Base-by-base conservation (phyloP, 208 protist species). In the Trypanosoma brucei region DNA sequence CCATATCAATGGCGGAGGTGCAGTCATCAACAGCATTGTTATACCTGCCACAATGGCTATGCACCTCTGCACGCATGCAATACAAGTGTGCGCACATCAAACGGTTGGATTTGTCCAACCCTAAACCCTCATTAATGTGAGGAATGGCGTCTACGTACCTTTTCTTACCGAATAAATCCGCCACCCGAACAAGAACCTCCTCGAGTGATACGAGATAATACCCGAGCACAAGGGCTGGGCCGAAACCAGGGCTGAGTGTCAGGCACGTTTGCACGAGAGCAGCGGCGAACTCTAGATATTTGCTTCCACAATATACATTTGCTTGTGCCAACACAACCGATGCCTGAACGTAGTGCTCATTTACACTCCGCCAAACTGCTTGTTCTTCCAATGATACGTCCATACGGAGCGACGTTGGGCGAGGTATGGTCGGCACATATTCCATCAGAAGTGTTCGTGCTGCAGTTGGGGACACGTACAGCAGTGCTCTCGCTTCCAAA, bases 281-380 rank as follows among this genome's bases (percentile, higher is more conserved):
- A 3, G 84, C 87, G 14, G 90, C 79, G 42, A 93, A 75, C 59
- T 87, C 86, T 34, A 91, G 59, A 76, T 87, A 92, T 2, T 72
- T 51, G 22, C 58, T 77, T 42, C 90, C 86, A 52, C 77, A 86
- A 70, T 91, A 89, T 9, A 81, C 66, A 62, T 82, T 86, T n/a
- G 82, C 78, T 67, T 87, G 88, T 37, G 90, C 86, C 7, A 92
- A 73, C 33, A 91, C 77, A 31, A 86, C 70, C 33, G 61, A 77
- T 40, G 72, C 45, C 34, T 86, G 78, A 9, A 95, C 54, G 65
- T 87, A 93, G 73, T 92, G 84, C 3, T 79, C 74, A 33, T 67
- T 68, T 35, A 80, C 60, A 58, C 72, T 69, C 39, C 72, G 64
- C 68, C 75, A 82, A 11, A 83, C 71, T 52, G 65, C 65, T 11